Evolutionary conservation across 306 rosid species (phyloP), one percentile per base, ranked within the genome.

Genomic region (Cyclanthera cordifolia): DNA sequence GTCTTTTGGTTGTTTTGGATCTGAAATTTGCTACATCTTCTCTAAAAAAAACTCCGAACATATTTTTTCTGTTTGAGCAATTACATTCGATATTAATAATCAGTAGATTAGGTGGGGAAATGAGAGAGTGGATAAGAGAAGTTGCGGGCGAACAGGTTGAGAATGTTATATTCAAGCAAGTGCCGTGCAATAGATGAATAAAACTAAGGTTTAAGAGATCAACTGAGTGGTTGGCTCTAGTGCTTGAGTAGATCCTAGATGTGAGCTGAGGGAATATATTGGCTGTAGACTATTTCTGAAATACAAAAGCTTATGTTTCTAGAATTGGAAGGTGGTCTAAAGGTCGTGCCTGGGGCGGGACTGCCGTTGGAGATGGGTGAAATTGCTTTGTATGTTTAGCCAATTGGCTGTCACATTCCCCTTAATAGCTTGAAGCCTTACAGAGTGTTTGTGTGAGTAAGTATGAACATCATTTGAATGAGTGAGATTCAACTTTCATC

Each of bases 71-170:
- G 41, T 34, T 34, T 34, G 41, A 34, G 41, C 41, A 28, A 57
- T 27, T 28, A 27, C 20, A 57, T 20, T 25, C 11, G 41, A 19
- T 39, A 12, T 19, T 61, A 61, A 60, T 60, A 19, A 61, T 61
- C n/a, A n/a, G n/a, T n/a, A n/a, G n/a, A n/a, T n/a, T 61, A 61
- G 69, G 10, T 61, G 17, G 30, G 50, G 30, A 61, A 57, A 39
- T 61, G 69, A 37, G 30, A 53, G 51, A 39, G 50, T 39, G 15
- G 27, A 13, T 17, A 37, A 39, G 50, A 61, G 7, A 59, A 59
- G 9, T 59, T 34, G 66, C 32, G 12, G 54, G 66, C 7, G 8
- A 32, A 28, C 66, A 25, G 66, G 66, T 32, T 32, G 47, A 32
- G 66, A 24, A 59, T 59, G 47, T 30, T 32, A 34, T 59, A n/a